Percentiles rank a stretch among this genome's conserved stretches.
Evolutionary conservation across 371 early-diverging fungal genomes (phyloP).

Genomic region (Lichtheimia corymbifera): DNA sequence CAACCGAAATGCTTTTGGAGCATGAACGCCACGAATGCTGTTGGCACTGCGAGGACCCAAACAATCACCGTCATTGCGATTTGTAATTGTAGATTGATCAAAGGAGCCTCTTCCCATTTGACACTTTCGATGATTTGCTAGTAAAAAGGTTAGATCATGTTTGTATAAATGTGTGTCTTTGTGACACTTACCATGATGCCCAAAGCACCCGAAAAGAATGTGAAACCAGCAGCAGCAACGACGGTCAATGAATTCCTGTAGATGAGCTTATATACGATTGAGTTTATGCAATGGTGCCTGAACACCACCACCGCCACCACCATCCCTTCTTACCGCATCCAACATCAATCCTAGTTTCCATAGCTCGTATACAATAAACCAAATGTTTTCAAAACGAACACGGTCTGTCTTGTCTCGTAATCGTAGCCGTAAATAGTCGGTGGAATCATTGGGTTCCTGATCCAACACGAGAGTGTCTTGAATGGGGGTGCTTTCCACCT

Average conservation of each 20-base stretch:
- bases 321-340: conserved; percentile 23
- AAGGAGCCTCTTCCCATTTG: conserved; percentile 6
- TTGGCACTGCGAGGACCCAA: conserved; percentile 10
- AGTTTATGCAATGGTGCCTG: not conserved
- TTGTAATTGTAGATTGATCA: conserved; percentile 18
- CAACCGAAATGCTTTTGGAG: conserved; percentile 16
- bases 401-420: conserved; percentile 8
- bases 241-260: conserved; percentile 19
- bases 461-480: not conserved
- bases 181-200: conserved; percentile 18
- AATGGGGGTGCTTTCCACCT: not conserved
- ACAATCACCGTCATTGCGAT: conserved; percentile 17
- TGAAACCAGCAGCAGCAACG: conserved; percentile 12
- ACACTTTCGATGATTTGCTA: conserved; percentile 17
- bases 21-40: conserved; percentile 12
- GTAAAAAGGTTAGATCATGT: no score
- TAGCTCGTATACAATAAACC: conserved; percentile 21
- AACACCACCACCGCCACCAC: no score
- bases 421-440: not conserved
- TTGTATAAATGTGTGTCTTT: no score
- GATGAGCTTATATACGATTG: conserved; percentile 9
- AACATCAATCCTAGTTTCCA: conserved; percentile 22
- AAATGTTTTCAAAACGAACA: conserved; percentile 17
- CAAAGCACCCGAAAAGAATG: conserved; percentile 18
- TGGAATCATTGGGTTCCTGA: not conserved